Conservation (phyloP, 495 filamentous ascomycete species). For the Polyplosphaeria fusca region DNA sequence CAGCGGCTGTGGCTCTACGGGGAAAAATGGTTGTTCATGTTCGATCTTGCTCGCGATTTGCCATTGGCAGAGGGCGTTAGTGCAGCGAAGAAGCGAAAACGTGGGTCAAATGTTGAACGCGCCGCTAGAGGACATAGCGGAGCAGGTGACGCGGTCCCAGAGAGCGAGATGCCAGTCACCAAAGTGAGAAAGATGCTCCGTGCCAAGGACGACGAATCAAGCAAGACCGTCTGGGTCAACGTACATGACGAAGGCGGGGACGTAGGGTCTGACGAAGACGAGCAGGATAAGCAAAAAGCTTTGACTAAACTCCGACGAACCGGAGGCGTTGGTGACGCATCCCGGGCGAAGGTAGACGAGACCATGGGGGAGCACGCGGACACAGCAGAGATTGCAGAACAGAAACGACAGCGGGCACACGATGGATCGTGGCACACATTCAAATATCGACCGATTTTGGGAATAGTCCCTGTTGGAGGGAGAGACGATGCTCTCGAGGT, state of each 20-base stretch:
- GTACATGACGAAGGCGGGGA: background rate
- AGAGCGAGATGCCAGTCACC: constrained; percentile 15
- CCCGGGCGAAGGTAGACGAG: no score
- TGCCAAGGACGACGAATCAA: constrained; percentile 17
- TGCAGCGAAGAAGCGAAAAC: constrained; percentile 31
- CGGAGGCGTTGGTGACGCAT: no score
- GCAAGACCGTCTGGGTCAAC: constrained; percentile 12
- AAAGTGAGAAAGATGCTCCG: constrained; percentile 26
- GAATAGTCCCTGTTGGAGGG: constrained; percentile 67
- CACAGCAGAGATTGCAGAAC: constrained; percentile 36
- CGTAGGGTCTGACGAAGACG: constrained; percentile 19
- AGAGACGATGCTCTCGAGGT: constrained; percentile 60
- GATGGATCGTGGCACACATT: constrained; percentile 71
- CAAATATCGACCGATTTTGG: constrained; percentile 88
- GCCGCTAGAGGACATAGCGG: constrained; percentile 22
- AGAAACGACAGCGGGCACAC: constrained; percentile 21
- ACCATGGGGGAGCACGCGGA: constrained; percentile 33
- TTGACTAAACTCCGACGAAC: constrained; percentile 18
- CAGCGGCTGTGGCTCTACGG: constrained; percentile 85
- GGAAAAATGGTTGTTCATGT: constrained; percentile 83
- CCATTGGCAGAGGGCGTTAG: constrained; percentile 28
- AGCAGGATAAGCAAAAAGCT: constrained; percentile 8
- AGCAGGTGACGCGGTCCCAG: constrained; percentile 25
- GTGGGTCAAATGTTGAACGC: constrained; percentile 3
- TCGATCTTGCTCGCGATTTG: constrained; percentile 75